A percentile compares a stretch with the other conserved stretches of the same genome.
Conservation (phyloP, 1,139 yeast genomes). For the Hyphopichia wangnamkhiaoensis region DNA sequence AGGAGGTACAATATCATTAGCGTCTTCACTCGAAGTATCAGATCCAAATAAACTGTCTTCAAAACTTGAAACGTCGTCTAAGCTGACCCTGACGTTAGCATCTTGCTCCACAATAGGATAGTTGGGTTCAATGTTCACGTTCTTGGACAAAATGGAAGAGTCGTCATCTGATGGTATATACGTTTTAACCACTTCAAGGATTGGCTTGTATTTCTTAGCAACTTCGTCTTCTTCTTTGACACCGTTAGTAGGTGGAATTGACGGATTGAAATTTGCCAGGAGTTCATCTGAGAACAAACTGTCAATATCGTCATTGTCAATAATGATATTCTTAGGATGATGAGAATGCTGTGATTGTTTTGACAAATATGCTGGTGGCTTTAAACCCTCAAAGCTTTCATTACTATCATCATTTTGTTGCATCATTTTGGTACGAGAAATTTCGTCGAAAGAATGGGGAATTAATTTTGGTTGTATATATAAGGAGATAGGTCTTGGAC, state of each 20-base stretch:
- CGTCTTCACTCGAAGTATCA: background rate
- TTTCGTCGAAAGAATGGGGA: background rate
- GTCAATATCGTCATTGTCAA: conserved; percentile 14
- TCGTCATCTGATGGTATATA: conserved; percentile 3
- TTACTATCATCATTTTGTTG: background rate
- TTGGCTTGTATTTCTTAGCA: background rate
- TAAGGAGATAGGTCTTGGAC: background rate
- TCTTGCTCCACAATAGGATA: too few species aligned
- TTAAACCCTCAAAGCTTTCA: background rate
- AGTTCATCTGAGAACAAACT: conserved; percentile 21
- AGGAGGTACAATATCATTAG: too few species aligned
- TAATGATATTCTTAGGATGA: conserved; percentile 4
- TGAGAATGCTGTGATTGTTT: too few species aligned
- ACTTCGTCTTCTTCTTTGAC: too few species aligned
- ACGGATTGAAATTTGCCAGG: background rate
- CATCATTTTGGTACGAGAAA: background rate
- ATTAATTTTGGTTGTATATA: background rate
- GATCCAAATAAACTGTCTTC: conserved; percentile 10
- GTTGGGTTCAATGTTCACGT: background rate
- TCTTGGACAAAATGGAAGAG: background rate
- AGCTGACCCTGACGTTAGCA: background rate
- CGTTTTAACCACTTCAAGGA: background rate
- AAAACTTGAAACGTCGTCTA: conserved; percentile 1
- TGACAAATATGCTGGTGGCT: background rate
- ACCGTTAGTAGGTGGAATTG: too few species aligned